Percentiles rank a stretch among this genome's conserved stretches.
Evolutionary conservation across 441 rosid genomes (phyloP).

Genomic region (Dalechampia spathulata): DNA sequence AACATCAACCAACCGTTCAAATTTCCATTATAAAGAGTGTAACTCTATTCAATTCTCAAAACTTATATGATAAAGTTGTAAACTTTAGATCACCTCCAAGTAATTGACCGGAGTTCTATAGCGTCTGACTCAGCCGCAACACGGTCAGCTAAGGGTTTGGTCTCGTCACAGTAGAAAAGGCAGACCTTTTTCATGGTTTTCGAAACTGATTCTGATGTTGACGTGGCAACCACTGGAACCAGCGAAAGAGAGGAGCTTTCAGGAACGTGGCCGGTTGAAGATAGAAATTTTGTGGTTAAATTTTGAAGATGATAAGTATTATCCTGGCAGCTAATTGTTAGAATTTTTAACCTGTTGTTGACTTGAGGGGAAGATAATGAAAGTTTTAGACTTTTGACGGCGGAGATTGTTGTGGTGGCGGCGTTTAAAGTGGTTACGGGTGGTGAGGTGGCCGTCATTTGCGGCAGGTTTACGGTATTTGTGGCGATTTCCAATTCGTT

Average conservation of each 20-base stretch:
- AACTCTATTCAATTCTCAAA: no score
- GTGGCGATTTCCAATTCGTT: no score
- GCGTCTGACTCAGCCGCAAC: constrained; percentile 62
- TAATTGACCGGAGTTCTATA: constrained; percentile 76
- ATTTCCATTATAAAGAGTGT: neutral
- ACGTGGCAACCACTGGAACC: constrained; percentile 45
- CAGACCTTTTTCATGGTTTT: constrained; percentile 52
- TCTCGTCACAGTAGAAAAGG: constrained; percentile 73
- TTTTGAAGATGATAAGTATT: constrained; percentile 24
- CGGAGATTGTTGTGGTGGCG: neutral
- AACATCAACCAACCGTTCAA: constrained; percentile 1
- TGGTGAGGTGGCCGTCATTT: constrained; percentile 16
- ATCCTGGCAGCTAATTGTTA: constrained; percentile 4
- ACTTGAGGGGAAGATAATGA: neutral
- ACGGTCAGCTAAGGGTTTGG: constrained; percentile 65
- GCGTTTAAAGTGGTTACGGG: neutral
- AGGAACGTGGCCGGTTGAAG: constrained; percentile 36
- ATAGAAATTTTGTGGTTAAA: constrained; percentile 40
- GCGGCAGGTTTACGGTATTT: neutral
- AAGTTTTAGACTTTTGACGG: neutral
- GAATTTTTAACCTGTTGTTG: neutral
- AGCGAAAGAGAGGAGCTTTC: constrained; percentile 32
- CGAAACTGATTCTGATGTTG: constrained; percentile 38
- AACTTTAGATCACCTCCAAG: constrained; percentile 53
- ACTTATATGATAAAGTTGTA: no score